Base-by-base conservation (phyloP, 202 grass and related monocot genomes). In the Panicum virgatum region DNA sequence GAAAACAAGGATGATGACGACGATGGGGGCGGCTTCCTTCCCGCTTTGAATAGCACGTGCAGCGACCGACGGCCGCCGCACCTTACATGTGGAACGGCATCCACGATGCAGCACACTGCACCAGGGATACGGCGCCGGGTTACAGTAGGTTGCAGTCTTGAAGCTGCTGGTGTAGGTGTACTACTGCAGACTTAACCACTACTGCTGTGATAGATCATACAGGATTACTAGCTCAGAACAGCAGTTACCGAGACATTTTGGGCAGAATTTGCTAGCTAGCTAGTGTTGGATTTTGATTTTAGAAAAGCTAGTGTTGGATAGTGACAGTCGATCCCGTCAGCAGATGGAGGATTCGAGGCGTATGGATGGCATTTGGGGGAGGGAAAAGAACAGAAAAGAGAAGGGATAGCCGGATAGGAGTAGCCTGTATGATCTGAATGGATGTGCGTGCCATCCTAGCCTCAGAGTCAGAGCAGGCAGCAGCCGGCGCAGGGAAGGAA, bases 351-450 rank as follows among this genome's bases (percentile, higher is more conserved):
- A 36, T 16, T 46, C 11, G 7, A 59, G 72, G 59, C 56, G 71
- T 81, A 50, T 85, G 82, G 78, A 78, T 78, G 43, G 59, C 65
- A 44, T 84, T 78, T 43, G 13, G 50, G 58, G 37, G 71, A 81
- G 27, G 65, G 67, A 85, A 80, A 67, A 64, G 78, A 83, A 75
- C 56, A 65, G n/a, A n/a, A 74, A 51, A 32, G 14, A 22, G 23
- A 32, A 9, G 36, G 75, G 69, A 81, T 50, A 79, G 75, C 58
- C 30, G 5, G 0, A 6, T 40, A 40, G 37, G 58, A 3, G 34
- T 12, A 45, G 67, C 37, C 73, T 47, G 64, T 56, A 46, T n/a
- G n/a, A n/a, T 32, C 14, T 68, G 81, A 5, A 44, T 65, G 82
- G 68, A 50, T 71, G 68, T 27, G 56, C 9, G 27, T 64, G 73